A percentile compares a stretch with the other conserved stretches of the same genome.
Conservation (phyloP, 2,329 filamentous ascomycete species). For the Pseudogymnoascus sp. region DNA sequence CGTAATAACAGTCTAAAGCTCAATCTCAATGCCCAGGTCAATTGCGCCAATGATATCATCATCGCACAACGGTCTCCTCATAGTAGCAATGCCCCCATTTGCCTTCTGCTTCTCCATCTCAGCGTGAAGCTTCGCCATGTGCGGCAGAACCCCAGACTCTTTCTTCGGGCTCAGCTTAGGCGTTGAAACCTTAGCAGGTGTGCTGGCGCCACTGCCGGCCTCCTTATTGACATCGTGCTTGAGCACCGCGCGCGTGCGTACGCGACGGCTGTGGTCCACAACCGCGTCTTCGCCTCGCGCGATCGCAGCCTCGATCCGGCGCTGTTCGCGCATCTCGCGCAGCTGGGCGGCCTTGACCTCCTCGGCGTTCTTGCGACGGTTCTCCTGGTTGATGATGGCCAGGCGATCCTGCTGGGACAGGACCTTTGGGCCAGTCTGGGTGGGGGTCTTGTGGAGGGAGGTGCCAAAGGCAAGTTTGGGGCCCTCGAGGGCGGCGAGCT, state of each 20-base stretch:
- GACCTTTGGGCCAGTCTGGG: conserved; percentile 40
- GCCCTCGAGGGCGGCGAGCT: conserved; percentile 54
- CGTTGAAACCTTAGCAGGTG: conserved; percentile 38
- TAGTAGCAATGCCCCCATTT: conserved; percentile 49
- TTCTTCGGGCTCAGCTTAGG: conserved; percentile 39
- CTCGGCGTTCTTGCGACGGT: conserved; percentile 77
- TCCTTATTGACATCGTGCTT: conserved; percentile 54
- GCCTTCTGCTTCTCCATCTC: conserved; percentile 35
- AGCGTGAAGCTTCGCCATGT: conserved; percentile 46
- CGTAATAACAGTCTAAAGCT: conserved; percentile 30
- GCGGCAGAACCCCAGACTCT: conserved; percentile 38
- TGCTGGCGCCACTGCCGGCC: conserved; percentile 37
- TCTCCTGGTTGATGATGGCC: conserved; percentile 73
- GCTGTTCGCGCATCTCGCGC: conserved; percentile 61
- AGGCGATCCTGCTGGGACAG: conserved; percentile 71
- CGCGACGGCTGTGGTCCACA: conserved; percentile 52
- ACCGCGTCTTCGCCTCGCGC: conserved; percentile 55
- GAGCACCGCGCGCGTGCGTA: conserved; percentile 60
- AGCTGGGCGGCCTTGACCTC: conserved; percentile 86
- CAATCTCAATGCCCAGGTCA: conserved; percentile 87
- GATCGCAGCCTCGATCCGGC: conserved; percentile 51
- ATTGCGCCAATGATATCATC: conserved; percentile 87
- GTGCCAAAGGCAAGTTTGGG: conserved; percentile 70
- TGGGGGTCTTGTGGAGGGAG: conserved; percentile 47
- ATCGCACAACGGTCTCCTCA: conserved; percentile 74